phyloP scores from a whole-genome alignment of 2,329 filamentous ascomycete species.

The Seiridium cupressi region DNA sequence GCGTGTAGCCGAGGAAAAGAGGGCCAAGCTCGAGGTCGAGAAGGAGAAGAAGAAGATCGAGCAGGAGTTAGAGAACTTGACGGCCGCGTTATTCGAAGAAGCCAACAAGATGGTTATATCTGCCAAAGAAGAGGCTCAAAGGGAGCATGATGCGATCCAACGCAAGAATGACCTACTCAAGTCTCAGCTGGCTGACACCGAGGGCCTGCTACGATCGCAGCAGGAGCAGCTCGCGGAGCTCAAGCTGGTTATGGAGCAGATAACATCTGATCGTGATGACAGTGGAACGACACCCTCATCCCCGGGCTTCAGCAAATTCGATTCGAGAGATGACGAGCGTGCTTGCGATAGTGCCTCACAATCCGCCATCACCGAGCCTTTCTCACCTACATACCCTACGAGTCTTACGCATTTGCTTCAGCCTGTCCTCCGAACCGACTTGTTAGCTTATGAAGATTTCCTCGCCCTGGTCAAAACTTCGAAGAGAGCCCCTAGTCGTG shows the following conservation, averaged over 20 bases:
- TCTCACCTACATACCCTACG: slow-evolving; percentile 56
- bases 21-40: slow-evolving; percentile 62
- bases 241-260: slow-evolving; percentile 88
- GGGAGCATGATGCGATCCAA: slow-evolving; percentile 76
- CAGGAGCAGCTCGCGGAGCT: slow-evolving; percentile 91
- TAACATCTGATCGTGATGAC: slow-evolving; percentile 73
- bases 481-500: slow-evolving; percentile 59
- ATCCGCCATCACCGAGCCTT: slow-evolving; percentile 39
- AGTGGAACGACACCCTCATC: slow-evolving; percentile 79
- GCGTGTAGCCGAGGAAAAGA: slow-evolving; percentile 64
- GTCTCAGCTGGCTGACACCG: slow-evolving; percentile 81
- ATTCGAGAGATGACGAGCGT: slow-evolving; percentile 47
- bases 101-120: slow-evolving; percentile 97
- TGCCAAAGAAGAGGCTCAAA: slow-evolving; percentile 84
- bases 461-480: slow-evolving; percentile 70
- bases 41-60: slow-evolving; percentile 88
- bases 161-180: slow-evolving; percentile 86
- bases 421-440: slow-evolving; percentile 78
- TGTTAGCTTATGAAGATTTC: slow-evolving; percentile 83
- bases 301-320: slow-evolving; percentile 70
- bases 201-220: slow-evolving; percentile 80
- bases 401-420: slow-evolving; percentile 83
- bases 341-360: slow-evolving; percentile 33
- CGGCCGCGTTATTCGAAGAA: slow-evolving; percentile 93
- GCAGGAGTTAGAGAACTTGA: slow-evolving; percentile 85